These are phyloP conservation scores for Fragilaria crotonensis DNA, from an alignment of 108 stramenopile genomes.

Conservation along the genomic window DNA sequence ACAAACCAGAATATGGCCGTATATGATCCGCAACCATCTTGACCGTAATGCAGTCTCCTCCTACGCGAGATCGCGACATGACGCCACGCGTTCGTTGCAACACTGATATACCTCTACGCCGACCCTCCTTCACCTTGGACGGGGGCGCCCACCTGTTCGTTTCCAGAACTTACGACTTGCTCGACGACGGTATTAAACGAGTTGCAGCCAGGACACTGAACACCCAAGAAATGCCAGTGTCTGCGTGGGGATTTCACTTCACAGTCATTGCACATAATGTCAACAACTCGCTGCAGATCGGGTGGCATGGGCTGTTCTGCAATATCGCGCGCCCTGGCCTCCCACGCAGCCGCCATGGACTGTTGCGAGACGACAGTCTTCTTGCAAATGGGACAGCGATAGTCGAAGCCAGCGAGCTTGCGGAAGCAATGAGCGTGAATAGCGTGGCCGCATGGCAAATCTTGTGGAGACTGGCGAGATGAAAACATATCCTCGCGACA, in stretches of 20 bases:
- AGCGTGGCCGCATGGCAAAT: conserved; percentile 82
- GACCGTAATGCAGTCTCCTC: too few species aligned
- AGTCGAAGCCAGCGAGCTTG: conserved; percentile 79
- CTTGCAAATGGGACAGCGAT: conserved; percentile 86
- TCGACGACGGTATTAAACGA: conserved; percentile 83
- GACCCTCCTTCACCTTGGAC: too few species aligned
- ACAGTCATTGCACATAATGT: conserved; percentile 86
- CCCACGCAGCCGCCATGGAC: conserved; percentile 76
- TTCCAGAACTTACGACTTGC: conserved; percentile 43
- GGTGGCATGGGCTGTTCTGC: conserved; percentile 81
- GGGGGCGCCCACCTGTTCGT: background rate
- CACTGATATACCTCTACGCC: too few species aligned
- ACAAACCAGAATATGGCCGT: too few species aligned
- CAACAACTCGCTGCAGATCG: conserved; percentile 68
- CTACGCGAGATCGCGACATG: too few species aligned
- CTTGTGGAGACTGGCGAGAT: conserved; percentile 70
- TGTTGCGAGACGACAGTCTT: conserved; percentile 71
- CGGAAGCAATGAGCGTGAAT: conserved; percentile 87
- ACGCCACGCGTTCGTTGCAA: too few species aligned
- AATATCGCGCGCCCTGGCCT: conserved; percentile 76
- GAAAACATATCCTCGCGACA: conserved; percentile 86
- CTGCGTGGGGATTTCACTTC: conserved; percentile 50
- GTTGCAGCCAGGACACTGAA: conserved; percentile 66
- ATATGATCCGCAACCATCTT: too few species aligned
- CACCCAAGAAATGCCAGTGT: conserved; percentile 82